Evolutionary conservation across 805 yeast genomes (phyloP), one percentile per base, ranked within the genome.

Genomic region (Pichia gijzeniarum): DNA sequence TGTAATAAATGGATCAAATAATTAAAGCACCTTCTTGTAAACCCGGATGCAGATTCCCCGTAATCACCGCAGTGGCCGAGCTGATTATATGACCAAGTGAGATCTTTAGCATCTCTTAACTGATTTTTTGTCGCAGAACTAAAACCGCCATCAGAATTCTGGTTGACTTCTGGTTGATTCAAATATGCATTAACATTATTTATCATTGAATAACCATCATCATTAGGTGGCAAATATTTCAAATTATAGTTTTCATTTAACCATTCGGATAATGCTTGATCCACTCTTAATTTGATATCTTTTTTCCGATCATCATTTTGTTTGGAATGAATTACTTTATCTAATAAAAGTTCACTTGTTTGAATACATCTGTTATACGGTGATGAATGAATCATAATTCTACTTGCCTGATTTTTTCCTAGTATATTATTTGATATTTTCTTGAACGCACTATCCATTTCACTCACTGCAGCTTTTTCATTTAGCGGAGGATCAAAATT

Each of bases 301-400:
- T 40, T 34, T 7, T 32, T 25, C 19, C 37, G 31, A 6, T 28
- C 43, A 3, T 35, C 41, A 4, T 17, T n/a, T 25, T 51, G 30
- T 27, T 44, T 41, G 8, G 49, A 43, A 6, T 48, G 27, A 12
- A 39, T 28, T n/a, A 59, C 19, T 22, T 50, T 57, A 12, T 52
- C 53, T 2, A 60, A 27, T 20, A 66, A 40, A 30, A 63, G 33
- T 44, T 64, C 69, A 8, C 65, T 58, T 0, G 74, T 71, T 51
- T 71, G 73, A 5, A 71, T 54, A 50, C 76, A 71, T 48, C 75
- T 50, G 36, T 70, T 61, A 46, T 71, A 71, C 0, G 76, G 76
- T 1, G 74, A 70, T 5, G 69, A 60, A 50, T 71, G 74, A 4
- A 65, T 53, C 21, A 62, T 52, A 3, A 64, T 30, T 14, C 43